Base-by-base conservation (phyloP, 768 basidiomycete genomes). In the Boletus reticulatus region DNA sequence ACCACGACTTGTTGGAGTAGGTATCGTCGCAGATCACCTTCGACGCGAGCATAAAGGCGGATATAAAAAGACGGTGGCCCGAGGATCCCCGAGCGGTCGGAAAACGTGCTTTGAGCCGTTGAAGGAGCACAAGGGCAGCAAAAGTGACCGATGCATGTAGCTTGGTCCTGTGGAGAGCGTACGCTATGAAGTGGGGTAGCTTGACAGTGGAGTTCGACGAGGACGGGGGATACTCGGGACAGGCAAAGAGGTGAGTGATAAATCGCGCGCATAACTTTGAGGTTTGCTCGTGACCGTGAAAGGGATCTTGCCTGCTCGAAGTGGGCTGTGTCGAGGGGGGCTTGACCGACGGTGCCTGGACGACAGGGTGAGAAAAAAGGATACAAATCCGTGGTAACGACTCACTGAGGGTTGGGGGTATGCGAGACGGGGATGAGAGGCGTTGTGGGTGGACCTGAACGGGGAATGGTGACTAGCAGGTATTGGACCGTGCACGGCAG, bases 11-110 rank as follows among this genome's bases (percentile, higher is more conserved):
- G 80, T 94, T 94, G 16, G 89, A 92, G 69, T 94, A 95, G 0
- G 92, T 94, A 63, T 94, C 92, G 75, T 95, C 92, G 73, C 92
- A 94, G 47, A 93, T 88, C n/a, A 94, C 88, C 67, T 87, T 87
- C 4, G 78, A 80, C 0, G 84, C 78, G 62, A 87, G 83, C 87
- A 89, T 89, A 65, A 88, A 86, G 0, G 88, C 85, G 0, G 84
- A 84, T 14, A 89, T 80, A 64, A 88, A 88, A 0, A 89, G 67
- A 0, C 88, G 79, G 52, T 89, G 88, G 0, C 88, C 88, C 0
- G 84, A 86, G 1, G 84, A 86, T 19, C 87, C 88, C 48, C 84
- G 81, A n/a, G 87, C 88, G 5, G 86, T 84, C 43, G 87, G 88
- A 69, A 87, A 88, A 20, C 87, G 81, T 0, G 79, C 78, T 73